phyloP scores from a whole-genome alignment of 305 asterid genomes.

The Ajuga reptans region DNA sequence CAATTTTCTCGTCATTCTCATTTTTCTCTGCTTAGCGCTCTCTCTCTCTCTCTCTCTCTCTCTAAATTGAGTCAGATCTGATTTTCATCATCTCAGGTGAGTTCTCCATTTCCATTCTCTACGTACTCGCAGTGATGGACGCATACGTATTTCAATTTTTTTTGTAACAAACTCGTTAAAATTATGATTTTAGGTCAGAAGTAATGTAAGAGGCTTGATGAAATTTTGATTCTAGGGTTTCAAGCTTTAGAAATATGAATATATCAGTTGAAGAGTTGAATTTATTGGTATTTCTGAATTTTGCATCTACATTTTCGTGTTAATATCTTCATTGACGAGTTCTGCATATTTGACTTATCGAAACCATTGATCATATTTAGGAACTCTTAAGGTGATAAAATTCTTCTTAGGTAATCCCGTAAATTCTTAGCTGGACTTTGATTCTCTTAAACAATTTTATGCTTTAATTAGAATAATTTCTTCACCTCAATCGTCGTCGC shows the following conservation, averaged over 20 bases:
- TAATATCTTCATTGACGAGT: background rate
- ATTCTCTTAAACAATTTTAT: background rate
- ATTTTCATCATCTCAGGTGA: conserved; percentile 29
- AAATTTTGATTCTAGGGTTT: conserved; percentile 31
- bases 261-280: background rate
- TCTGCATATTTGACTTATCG: conserved; percentile 6
- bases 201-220: background rate
- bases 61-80: conserved; percentile 25
- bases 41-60: background rate
- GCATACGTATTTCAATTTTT: background rate
- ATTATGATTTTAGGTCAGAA: conserved; percentile 25
- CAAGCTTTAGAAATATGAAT: background rate
- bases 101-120: conserved; percentile 10
- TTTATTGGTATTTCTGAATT: background rate
- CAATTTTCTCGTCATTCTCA: conserved; percentile 15
- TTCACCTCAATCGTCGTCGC: background rate
- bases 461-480: background rate
- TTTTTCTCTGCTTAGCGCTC: background rate
- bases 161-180: background rate
- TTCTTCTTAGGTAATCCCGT: background rate
- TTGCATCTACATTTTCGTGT: background rate
- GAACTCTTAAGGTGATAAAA: background rate
- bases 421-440: background rate
- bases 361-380: conserved; percentile 20
- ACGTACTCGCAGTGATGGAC: background rate